phyloP scores from a whole-genome alignment of 2,329 filamentous ascomycete species.

The Fusarium sp. region DNA sequence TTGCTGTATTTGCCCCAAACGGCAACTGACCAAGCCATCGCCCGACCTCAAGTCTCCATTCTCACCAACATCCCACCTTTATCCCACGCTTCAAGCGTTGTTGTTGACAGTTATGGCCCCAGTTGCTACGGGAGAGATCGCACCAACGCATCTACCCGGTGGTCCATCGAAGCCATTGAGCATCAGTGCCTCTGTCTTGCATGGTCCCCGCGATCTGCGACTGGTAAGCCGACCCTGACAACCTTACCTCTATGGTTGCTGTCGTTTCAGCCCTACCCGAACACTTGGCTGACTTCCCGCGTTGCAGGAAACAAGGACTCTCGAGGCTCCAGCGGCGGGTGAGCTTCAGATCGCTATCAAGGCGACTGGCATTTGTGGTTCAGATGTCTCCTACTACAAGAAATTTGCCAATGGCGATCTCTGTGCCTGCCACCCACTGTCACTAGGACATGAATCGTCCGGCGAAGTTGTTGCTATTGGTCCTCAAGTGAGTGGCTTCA shows the following conservation, averaged over 20 bases:
- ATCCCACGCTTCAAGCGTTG: slow-evolving; percentile 64
- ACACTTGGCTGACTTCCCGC: slow-evolving; percentile 23
- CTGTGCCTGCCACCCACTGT: slow-evolving; percentile 71
- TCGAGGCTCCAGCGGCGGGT: slow-evolving; percentile 57
- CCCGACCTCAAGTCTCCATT: slow-evolving; percentile 40
- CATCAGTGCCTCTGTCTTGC: slow-evolving; percentile 64
- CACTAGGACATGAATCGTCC: slow-evolving; percentile 70
- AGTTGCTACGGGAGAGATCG: slow-evolving; percentile 56
- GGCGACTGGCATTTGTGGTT: slow-evolving; percentile 75
- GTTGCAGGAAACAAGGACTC: slow-evolving; percentile 59
- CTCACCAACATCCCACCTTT: slow-evolving; percentile 58
- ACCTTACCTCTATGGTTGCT: slow-evolving; percentile 2
- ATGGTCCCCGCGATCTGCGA: slow-evolving; percentile 66
- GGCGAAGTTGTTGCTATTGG: slow-evolving; percentile 67
- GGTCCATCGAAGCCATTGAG: slow-evolving; percentile 53
- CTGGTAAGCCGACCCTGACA: slow-evolving; percentile 55
- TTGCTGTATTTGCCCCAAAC: slow-evolving; percentile 41
- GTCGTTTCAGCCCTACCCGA: slow-evolving; percentile 36
- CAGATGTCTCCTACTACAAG: slow-evolving; percentile 76
- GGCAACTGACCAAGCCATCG: slow-evolving; percentile 46
- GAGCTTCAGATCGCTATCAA: slow-evolving; percentile 73
- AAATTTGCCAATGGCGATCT: slow-evolving; percentile 78
- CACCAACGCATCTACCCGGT: slow-evolving; percentile 56
- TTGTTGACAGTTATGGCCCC: slow-evolving; percentile 56
- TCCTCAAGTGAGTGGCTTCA: slow-evolving; percentile 61